Percentiles rank a stretch among this genome's conserved stretches.
Conservation (phyloP, 768 basidiomycete species). For the Podaxis sp. region DNA sequence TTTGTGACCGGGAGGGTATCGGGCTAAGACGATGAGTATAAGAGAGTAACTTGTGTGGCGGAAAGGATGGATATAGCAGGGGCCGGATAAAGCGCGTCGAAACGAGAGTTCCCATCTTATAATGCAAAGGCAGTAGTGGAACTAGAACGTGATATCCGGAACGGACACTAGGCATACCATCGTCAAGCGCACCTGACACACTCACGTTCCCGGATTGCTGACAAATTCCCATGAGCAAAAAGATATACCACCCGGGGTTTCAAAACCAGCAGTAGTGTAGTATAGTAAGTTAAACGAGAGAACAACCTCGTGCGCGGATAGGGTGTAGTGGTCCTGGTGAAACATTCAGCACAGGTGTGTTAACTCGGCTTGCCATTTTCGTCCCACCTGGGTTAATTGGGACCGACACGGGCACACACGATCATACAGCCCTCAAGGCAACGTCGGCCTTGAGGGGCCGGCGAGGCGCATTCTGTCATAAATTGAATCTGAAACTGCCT, state of each 20-base stretch:
- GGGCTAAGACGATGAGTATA: not conserved
- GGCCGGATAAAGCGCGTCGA: not conserved
- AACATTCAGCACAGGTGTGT: not conserved
- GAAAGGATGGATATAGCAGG: not conserved
- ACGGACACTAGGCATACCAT: not conserved
- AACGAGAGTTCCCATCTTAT: conserved; percentile 1
- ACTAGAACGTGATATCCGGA: not conserved
- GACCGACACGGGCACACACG: not conserved
- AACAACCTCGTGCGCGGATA: not conserved
- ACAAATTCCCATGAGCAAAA: not conserved
- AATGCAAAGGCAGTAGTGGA: not conserved
- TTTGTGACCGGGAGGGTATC: not conserved
- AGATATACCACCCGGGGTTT: not conserved
- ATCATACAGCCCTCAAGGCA: not conserved
- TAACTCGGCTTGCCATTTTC: not conserved
- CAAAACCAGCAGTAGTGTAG: too few species aligned
- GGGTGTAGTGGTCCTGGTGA: not conserved
- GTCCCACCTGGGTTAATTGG: not conserved
- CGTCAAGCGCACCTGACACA: not conserved
- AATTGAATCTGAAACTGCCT: too few species aligned
- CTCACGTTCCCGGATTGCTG: not conserved
- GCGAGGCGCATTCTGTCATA: not conserved
- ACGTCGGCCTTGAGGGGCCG: not conserved
- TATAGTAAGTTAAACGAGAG: not conserved
- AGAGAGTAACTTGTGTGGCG: not conserved